Evolutionary conservation across 2,329 filamentous ascomycete genomes (phyloP).

Genomic region (Penicillium sp.): DNA sequence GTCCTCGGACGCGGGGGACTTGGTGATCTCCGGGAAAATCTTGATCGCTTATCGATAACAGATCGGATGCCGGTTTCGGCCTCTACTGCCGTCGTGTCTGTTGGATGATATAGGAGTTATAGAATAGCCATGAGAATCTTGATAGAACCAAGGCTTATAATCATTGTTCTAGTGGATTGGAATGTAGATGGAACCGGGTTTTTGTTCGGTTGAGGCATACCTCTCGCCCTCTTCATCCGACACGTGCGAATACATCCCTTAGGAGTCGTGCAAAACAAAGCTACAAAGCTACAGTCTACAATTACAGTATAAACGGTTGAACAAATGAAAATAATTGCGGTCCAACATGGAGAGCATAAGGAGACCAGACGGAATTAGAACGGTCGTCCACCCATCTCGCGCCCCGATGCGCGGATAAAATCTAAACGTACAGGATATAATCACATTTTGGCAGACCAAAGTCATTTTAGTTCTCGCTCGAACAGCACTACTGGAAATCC

Average conservation of each 20-base stretch:
- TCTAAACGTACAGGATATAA: conserved; percentile 47
- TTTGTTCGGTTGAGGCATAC: not conserved
- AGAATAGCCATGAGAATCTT: not conserved
- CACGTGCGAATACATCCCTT: not conserved
- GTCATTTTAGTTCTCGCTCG: conserved; percentile 15
- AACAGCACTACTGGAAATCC: conserved; percentile 11
- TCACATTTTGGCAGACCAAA: conserved; percentile 34
- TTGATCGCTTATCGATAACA: conserved; percentile 43
- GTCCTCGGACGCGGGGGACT: conserved; percentile 14
- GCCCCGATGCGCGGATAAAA: conserved; percentile 35
- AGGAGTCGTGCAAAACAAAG: not conserved
- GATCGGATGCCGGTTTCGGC: conserved; percentile 33
- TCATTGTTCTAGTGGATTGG: no score
- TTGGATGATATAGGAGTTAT: not conserved
- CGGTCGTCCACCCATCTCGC: conserved; percentile 29
- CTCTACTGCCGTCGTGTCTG: conserved; percentile 11
- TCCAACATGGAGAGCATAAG: conserved; percentile 28
- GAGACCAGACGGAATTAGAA: conserved; percentile 31
- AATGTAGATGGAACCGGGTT: not conserved
- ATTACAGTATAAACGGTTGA: conserved; percentile 7
- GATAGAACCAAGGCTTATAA: not conserved
- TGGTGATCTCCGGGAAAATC: conserved; percentile 28
- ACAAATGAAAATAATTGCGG: conserved; percentile 39
- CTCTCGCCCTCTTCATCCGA: not conserved
- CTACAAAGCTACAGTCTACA: conserved; percentile 3